These are phyloP conservation scores for Aspergillus felis DNA, from an alignment of 2,329 filamentous ascomycete species.

Conservation along the genomic window DNA sequence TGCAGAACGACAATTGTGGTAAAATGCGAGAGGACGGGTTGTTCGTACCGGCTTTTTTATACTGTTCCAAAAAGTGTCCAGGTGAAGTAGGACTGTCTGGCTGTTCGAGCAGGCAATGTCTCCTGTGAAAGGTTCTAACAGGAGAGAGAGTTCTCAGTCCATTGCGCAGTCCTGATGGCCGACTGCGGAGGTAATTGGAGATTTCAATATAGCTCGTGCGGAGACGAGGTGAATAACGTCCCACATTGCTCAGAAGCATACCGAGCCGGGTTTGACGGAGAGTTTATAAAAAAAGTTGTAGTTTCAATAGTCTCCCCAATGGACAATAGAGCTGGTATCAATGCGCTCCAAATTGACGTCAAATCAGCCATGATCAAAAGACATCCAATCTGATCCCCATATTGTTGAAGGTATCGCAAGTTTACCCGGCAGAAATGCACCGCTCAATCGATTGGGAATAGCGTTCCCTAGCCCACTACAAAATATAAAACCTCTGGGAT, in stretches of 20 bases:
- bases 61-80: conserved; percentile 36
- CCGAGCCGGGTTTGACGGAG: neutral
- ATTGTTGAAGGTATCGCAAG: conserved; percentile 8
- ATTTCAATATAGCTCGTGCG: conserved; percentile 36
- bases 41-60: conserved; percentile 44
- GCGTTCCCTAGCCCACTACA: conserved; percentile 19
- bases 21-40: neutral
- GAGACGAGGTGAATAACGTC: conserved; percentile 23
- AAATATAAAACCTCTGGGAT: conserved; percentile 18
- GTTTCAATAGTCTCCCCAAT: too few species aligned
- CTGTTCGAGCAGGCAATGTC: conserved; percentile 20
- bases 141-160: conserved; percentile 3
- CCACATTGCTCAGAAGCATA: conserved; percentile 22
- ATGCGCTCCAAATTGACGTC: neutral
- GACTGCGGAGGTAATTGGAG: conserved; percentile 32
- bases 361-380: neutral
- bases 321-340: neutral
- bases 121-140: conserved; percentile 20
- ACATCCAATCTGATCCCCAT: neutral
- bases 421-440: conserved; percentile 15
- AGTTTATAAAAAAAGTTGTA: neutral
- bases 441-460: conserved; percentile 21
- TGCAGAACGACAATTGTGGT: neutral
- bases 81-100: conserved; percentile 8
- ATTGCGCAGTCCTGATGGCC: conserved; percentile 9